Conservation (phyloP, 345 rosid species). For the Arabis alpina region DNA sequence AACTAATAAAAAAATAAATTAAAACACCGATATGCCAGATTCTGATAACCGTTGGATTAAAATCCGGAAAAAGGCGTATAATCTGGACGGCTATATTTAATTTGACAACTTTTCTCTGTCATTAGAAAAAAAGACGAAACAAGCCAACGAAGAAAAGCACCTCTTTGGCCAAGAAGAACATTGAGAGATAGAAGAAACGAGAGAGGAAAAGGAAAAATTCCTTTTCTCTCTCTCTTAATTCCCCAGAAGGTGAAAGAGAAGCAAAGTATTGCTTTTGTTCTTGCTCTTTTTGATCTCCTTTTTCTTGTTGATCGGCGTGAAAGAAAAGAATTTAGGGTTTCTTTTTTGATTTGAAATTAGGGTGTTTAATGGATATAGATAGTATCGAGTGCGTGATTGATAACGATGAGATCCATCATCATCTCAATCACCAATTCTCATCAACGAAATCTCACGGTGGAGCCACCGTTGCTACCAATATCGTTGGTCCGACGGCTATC, state of each 20-base stretch:
- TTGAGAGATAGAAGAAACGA: constrained; percentile 12
- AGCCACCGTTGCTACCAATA: constrained; percentile 43
- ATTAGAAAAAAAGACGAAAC: too few relatives aligned
- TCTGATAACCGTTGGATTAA: constrained; percentile 29
- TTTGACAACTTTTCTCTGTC: constrained; percentile 15
- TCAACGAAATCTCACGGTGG: constrained; percentile 58
- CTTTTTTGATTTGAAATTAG: constrained; percentile 5
- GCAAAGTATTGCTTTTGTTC: constrained; percentile 35
- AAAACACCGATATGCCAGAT: neutral
- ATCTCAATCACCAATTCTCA: constrained; percentile 55
- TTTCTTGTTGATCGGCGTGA: constrained; percentile 26
- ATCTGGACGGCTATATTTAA: constrained; percentile 19
- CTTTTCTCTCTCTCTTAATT: constrained; percentile 11
- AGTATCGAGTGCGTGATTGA: constrained; percentile 75
- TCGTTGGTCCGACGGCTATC: constrained; percentile 60
- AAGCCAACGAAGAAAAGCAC: constrained; percentile 48
- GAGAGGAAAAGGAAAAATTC: constrained; percentile 25
- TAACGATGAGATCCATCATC: constrained; percentile 74
- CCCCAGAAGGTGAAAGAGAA: constrained; percentile 36
- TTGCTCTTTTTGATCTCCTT: neutral
- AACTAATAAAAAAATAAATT: neutral
- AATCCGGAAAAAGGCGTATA: neutral
- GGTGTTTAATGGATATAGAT: constrained; percentile 66
- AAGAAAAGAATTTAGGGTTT: constrained; percentile 36
- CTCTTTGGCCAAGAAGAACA: constrained; percentile 34